Evolutionary conservation across 2,329 filamentous ascomycete species (phyloP), one percentile per base, ranked within the genome.

Genomic region (Epichloe uncinata): DNA sequence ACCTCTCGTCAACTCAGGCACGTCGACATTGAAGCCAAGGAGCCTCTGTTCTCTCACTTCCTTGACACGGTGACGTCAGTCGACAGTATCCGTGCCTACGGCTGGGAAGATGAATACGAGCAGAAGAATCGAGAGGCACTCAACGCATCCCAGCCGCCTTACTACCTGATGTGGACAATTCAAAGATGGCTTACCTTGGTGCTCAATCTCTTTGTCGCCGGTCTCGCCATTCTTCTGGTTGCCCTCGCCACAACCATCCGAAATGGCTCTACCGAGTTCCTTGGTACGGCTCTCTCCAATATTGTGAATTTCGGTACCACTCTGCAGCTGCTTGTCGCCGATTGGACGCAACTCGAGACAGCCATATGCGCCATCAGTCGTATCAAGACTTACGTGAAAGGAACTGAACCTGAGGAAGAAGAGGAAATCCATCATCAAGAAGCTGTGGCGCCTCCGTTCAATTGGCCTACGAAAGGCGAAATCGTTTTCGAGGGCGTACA

Each of bases 111-210:
- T 0, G 41, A 52, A 1, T 61, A 56, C 30, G 49, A 49, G 5
- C 41, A 53, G 13, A 53, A 53, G 5, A 51, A 55, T 26, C 36
- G 34, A 30, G 44, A 35, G 26, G 42, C 53, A 46, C 63, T 78
- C 7, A 73, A 55, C 46, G 45, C 47, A 3, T 62, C 59, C 0
- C 62, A 64, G 40, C 47, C 54, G 16, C 61, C 61, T 0, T 58
- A 54, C 7, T 63, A 77, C 50, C 60, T 75, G 8, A 64, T 75
- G 11, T 69, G 65, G 45, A 67, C 68, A n/a, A 69, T 76, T 11
- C 73, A 76, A 53, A 63, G 68, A 20, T 77, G 73, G 72, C 61
- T 77, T 1, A 68, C 63, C 0, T 57, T 77, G 5, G 70, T 73
- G 2, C 58, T 78, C 5, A 71, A 76, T 51, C 57, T 77, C 3